Base-by-base conservation (phyloP, 1,284 basidiomycete species). In the Pseudozyma sp. region DNA sequence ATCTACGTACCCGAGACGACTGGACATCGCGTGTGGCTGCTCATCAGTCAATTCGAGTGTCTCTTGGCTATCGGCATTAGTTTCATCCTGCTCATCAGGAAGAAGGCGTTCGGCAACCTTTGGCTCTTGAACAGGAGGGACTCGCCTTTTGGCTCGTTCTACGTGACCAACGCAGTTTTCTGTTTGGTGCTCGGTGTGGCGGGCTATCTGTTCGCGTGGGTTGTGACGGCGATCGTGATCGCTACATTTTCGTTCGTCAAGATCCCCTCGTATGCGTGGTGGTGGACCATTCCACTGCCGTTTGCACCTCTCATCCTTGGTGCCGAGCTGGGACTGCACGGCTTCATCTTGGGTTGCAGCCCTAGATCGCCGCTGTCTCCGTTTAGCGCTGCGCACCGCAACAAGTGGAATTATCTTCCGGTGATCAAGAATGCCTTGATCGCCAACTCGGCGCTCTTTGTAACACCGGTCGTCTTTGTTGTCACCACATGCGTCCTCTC, bases 321-420 rank as follows among this genome's bases (percentile, higher is more conserved):
- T 7, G 42, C 24, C 0, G 56, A 39, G 19, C 33, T 37, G 16
- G 56, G 61, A 24, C 30, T 46, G 4, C 53, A 56, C 29, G 61
- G 61, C 19, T 63, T 63, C n/a, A 19, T 56, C 11, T 16, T 63
- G 6, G 33, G 45, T 6, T 63, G 47, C 34, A 63, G 61, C 24
- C 61, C 61, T 7, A 24, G 54, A 5, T 63, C 61, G 16, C 61
- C 61, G 1, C 24, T 63, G 9, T 59, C 57, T 10, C 33, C 19
- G 11, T 9, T 33, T 13, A 30, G 13, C 19, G 17, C 11, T 1
- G 19, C 11, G 7, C 17, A 30, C 8, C 16, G 17, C 9, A 8
- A 13, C 4, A 52, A 39, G 7, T 46, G 57, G 48, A 35, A 14
- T 43, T 52, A 56, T 31, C 16, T 63, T 6, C 47, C 46, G 11